Evolutionary conservation across 108 stramenopile genomes (phyloP), one percentile per base, ranked within the genome.

Genomic region (Fistulifera pelliculosa): DNA sequence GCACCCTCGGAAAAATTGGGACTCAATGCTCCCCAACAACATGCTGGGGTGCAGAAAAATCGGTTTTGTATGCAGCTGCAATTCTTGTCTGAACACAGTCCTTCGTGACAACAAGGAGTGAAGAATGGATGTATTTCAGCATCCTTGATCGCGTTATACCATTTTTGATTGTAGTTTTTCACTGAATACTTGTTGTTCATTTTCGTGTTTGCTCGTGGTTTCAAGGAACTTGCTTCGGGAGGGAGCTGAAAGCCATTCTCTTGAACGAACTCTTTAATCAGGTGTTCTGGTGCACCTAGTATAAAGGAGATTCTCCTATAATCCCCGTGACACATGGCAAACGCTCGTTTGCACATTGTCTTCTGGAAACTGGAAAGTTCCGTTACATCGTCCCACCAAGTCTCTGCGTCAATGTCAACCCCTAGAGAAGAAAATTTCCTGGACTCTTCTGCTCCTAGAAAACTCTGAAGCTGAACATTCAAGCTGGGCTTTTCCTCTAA

Each of bases 1-100:
- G 60, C 94, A 95, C 0, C 94, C 94, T 5, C 62, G 69, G 51
- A 87, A 88, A 43, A 79, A 55, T 85, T 85, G 16, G 47, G 27
- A 35, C 83, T 81, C 11, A 52, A 58, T 10, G n/a, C 42, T 13
- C 72, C 80, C 67, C 77, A 83, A 2, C 57, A 70, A 57, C 92
- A 93, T 42, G 76, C 74, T 52, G 81, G 80, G 10, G 77, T 83
- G 66, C 92, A 93, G 45, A 85, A 87, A 45, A 70, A 67, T 18
- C 50, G 60, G 57, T 76, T 73, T 45, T 78, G 47, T n/a, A 85
- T 64, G 56, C 88, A 90, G 38, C 57, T 50, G 51, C 88, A 90
- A 23, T 54, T 81, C n/a, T 66, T 61, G 13, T 76, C 74, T 2
- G 60, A 57, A 66, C 88, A 90, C 1, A 72, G 79, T 28, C 57